Base-by-base conservation (phyloP, 371 early-diverging fungal species). In the Apophysomyces variabilis region DNA sequence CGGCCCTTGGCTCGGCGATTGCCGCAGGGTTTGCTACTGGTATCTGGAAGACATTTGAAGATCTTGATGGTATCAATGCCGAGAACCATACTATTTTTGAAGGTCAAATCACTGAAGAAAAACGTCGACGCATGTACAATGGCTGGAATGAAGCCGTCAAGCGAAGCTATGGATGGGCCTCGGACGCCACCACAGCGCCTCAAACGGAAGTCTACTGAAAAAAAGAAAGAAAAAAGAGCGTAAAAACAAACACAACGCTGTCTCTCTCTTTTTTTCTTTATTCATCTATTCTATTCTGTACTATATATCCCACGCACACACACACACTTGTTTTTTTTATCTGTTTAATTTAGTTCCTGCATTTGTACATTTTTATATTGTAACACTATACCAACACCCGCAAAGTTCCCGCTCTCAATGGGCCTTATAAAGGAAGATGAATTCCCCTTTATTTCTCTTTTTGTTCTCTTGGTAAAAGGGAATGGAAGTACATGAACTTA, bases 1-100 rank as follows among this genome's bases (percentile, higher is more conserved):
- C 98, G 4, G 97, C 96, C 0, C 77, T 97, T 11, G 98, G 98
- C 37, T 96, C 97, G 9, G 98, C 98, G 0, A 86, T 96, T 46
- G 98, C 96, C 9, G 97, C 98, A 37, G 98, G 94, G 4, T 74
- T 94, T 11, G 95, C 88, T 32, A 83, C 90, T 21, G 93, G 93
- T 35, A 73, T 94, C n/a, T 95, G 93, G 92, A 69, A 84, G 56
- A 68, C 59, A 38, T 21, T 77, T 6, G 67, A 73, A 32, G 61
- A 59, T 21, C 64, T 85, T n/a, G 59, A 68, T 8, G 57, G 73
- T 14, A 74, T 83, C 43, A 79, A 82, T 57, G 68, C 62, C 18
- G 76, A 83, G 1, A 77, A 72, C 35, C 45, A 60, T 16, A 75
- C 69, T 9, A 64, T 75, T 0, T 91, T 90, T 72, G 68, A 65